These are phyloP conservation scores for Fusarium sp. DNA, from an alignment of 2,329 filamentous ascomycete genomes.

Conservation along the genomic window DNA sequence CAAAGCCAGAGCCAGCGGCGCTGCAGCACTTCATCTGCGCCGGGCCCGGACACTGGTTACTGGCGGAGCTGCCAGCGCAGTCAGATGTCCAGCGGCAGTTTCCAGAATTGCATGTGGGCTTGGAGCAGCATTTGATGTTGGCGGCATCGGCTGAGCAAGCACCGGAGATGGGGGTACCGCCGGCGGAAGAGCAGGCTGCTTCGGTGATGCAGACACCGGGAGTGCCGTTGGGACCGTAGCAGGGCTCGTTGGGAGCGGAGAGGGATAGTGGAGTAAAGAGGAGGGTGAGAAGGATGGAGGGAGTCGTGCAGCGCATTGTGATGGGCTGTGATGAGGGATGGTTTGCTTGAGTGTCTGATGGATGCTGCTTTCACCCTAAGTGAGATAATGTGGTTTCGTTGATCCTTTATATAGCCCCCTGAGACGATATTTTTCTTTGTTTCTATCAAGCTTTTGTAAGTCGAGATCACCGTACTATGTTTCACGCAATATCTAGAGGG, in stretches of 20 bases:
- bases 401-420: conserved; percentile 15
- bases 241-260: conserved; percentile 53
- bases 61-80: conserved; percentile 52
- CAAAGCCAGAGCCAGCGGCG: conserved; percentile 52
- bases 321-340: background rate
- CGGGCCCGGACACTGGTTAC: conserved; percentile 58
- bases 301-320: conserved; percentile 42
- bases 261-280: conserved; percentile 36
- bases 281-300: conserved; percentile 30
- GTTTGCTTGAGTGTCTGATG: background rate
- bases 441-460: background rate
- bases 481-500: background rate
- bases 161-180: conserved; percentile 57
- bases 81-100: conserved; percentile 59
- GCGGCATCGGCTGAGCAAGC: conserved; percentile 57
- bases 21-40: conserved; percentile 59
- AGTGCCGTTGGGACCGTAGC: conserved; percentile 47
- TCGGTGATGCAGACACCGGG: conserved; percentile 59
- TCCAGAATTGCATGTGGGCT: conserved; percentile 55
- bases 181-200: conserved; percentile 54
- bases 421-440: background rate
- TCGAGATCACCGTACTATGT: conserved; percentile 8
- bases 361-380: background rate
- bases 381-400: background rate
- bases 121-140: conserved; percentile 61